Evolutionary conservation across 805 yeast genomes (phyloP).

Genomic region (Cyberlindnera euphorbiiphila): DNA sequence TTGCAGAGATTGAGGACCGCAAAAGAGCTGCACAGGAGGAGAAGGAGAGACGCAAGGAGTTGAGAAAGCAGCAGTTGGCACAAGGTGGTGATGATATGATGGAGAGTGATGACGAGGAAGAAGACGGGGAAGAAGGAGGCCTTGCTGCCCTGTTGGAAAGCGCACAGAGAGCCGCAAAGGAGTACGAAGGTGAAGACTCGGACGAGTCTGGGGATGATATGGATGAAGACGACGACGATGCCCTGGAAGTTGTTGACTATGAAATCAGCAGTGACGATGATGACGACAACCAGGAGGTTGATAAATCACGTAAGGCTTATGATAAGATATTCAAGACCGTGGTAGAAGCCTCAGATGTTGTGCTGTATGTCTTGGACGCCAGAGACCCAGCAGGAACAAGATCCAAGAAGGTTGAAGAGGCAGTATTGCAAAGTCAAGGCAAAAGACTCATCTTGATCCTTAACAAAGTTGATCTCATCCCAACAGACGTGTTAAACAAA

Average conservation of each 20-base stretch:
- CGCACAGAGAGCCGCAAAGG: conserved; percentile 84
- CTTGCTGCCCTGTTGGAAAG: conserved; percentile 84
- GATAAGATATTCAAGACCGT: conserved; percentile 93
- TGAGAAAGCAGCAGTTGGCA: conserved; percentile 38
- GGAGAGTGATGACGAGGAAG: conserved; percentile 36
- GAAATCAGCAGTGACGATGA: conserved; percentile 41
- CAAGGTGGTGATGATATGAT: conserved; percentile 36
- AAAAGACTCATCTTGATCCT: conserved; percentile 82
- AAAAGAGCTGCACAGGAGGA: conserved; percentile 55
- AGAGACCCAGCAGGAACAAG: conserved; percentile 96
- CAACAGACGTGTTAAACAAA: conserved; percentile 73
- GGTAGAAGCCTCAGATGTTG: conserved; percentile 87
- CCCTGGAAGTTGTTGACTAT: conserved; percentile 47
- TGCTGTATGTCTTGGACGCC: conserved; percentile 92
- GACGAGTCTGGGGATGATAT: conserved; percentile 42
- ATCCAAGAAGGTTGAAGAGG: conserved; percentile 86
- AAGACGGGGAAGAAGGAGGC: conserved; percentile 43
- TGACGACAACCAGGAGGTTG: conserved; percentile 47
- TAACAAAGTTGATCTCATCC: conserved; percentile 91
- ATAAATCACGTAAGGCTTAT: conserved; percentile 82
- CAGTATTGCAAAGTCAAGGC: conserved; percentile 72
- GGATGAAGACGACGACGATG: conserved; percentile 38
- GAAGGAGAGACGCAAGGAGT: conserved; percentile 47
- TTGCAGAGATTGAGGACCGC: conserved; percentile 64
- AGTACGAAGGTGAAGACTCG: conserved; percentile 54